Conservation (phyloP, 202 grass and related monocot genomes). For the Eragrostis tef region DNA sequence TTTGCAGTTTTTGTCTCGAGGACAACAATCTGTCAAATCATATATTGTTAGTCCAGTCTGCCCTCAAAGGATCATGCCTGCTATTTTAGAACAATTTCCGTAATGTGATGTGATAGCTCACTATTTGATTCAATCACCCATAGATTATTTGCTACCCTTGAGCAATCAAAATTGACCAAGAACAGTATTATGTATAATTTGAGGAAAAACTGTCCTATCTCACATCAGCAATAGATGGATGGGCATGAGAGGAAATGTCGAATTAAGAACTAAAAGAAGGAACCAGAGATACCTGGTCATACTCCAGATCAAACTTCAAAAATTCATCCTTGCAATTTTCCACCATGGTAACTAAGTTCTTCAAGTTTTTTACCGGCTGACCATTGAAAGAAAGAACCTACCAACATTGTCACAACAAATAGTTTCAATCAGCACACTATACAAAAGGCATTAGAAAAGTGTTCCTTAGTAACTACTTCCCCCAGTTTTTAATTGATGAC, state of each 20-base stretch:
- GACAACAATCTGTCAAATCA: slow-evolving; percentile 84
- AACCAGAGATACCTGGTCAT: slow-evolving; percentile 71
- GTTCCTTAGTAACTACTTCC: neutral
- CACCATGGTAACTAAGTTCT: slow-evolving; percentile 73
- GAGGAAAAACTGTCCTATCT: neutral
- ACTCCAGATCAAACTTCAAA: slow-evolving; percentile 95
- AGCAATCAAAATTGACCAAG: neutral
- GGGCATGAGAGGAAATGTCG: neutral
- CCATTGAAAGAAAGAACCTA: slow-evolving; percentile 86
- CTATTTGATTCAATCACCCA: slow-evolving; percentile 10
- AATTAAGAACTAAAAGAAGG: slow-evolving; percentile 25
- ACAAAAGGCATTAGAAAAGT: slow-evolving; percentile 10
- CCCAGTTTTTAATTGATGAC: neutral
- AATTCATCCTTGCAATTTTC: slow-evolving; percentile 90
- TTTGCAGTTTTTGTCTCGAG: slow-evolving; percentile 86
- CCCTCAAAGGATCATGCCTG: neutral
- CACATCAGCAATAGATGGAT: neutral
- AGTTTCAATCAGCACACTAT: slow-evolving; percentile 27
- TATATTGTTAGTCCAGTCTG: slow-evolving; percentile 19
- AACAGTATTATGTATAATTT: neutral
- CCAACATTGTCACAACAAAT: slow-evolving; percentile 28
- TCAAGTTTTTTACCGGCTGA: slow-evolving; percentile 89
- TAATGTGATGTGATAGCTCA: neutral
- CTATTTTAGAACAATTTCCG: slow-evolving; percentile 10
- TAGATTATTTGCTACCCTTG: neutral